Evolutionary conservation across 306 rosid species (phyloP).

Genomic region (Begonia peltatifolia): DNA sequence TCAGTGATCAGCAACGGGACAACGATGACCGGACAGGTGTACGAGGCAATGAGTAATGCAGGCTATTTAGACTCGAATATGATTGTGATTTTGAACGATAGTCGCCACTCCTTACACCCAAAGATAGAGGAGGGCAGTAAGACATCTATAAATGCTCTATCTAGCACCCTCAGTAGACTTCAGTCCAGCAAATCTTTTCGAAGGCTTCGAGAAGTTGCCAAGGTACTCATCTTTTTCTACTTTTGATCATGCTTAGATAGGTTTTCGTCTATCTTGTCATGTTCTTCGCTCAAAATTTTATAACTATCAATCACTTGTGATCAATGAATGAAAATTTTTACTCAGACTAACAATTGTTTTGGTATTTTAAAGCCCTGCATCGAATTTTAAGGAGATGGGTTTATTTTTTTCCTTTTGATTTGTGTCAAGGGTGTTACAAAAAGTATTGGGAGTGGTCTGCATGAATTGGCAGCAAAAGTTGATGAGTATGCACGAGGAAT

Average conservation of each 20-base stretch:
- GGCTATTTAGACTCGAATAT: slow-evolving; percentile 82
- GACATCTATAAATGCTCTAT: slow-evolving; percentile 62
- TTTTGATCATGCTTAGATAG: not conserved
- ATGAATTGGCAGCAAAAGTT: slow-evolving; percentile 93
- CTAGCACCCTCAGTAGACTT: slow-evolving; percentile 79
- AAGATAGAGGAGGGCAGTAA: slow-evolving; percentile 53
- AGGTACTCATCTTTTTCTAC: slow-evolving; percentile 32
- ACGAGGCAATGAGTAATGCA: slow-evolving; percentile 86
- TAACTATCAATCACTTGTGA: too few species aligned
- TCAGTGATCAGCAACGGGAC: slow-evolving; percentile 74
- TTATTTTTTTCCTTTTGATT: not conserved
- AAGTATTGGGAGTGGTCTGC: slow-evolving; percentile 78
- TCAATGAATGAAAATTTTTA: too few species aligned
- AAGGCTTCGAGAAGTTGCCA: slow-evolving; percentile 79
- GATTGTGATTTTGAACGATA: slow-evolving; percentile 84
- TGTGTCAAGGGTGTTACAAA: slow-evolving; percentile 64
- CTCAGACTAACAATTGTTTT: too few species aligned
- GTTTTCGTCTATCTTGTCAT: not conserved
- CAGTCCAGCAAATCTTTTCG: slow-evolving; percentile 90
- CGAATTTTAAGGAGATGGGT: not conserved
- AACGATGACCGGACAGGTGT: slow-evolving; percentile 80
- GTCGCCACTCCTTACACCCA: slow-evolving; percentile 69
- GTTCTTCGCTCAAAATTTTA: not conserved
- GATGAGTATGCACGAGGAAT: slow-evolving; percentile 97
- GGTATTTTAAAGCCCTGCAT: too few species aligned